Conservation (phyloP, 805 yeast genomes). For the Yarrowia divulgata region DNA sequence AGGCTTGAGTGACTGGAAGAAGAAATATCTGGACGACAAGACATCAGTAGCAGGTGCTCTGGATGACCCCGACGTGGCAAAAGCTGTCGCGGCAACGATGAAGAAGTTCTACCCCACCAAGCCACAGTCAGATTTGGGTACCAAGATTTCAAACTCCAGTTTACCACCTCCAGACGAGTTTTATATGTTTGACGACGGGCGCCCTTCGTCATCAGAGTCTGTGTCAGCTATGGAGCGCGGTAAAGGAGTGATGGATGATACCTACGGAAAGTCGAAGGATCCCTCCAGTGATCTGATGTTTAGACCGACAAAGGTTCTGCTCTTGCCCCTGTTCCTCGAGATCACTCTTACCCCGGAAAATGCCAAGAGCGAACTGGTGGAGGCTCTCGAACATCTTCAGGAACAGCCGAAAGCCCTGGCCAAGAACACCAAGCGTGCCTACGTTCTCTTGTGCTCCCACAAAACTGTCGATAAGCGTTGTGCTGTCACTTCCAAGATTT, state of each 20-base stretch:
- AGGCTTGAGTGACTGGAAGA: constrained; percentile 84
- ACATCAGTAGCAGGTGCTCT: constrained; percentile 58
- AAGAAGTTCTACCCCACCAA: background rate
- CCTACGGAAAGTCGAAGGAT: constrained; percentile 13
- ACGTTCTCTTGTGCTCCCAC: constrained; percentile 84
- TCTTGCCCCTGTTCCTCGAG: constrained; percentile 81
- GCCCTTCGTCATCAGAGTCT: constrained; percentile 45
- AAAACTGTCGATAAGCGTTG: constrained; percentile 90
- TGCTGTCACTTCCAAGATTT: constrained; percentile 90
- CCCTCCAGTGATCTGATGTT: constrained; percentile 45
- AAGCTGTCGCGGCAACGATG: constrained; percentile 35
- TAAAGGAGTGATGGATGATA: constrained; percentile 10
- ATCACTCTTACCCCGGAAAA: constrained; percentile 58
- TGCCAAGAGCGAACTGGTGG: constrained; percentile 55
- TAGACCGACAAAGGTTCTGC: constrained; percentile 63
- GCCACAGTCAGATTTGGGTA: constrained; percentile 38
- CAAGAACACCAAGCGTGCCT: constrained; percentile 36
- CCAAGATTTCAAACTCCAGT: constrained; percentile 64
- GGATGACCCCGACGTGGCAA: constrained; percentile 42
- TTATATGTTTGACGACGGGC: constrained; percentile 52
- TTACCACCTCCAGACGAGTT: constrained; percentile 56
- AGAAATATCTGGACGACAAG: constrained; percentile 64
- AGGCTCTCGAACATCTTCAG: constrained; percentile 53
- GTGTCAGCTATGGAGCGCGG: constrained; percentile 13
- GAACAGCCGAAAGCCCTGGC: constrained; percentile 4